Conservation (phyloP, 306 rosid genomes). For the Quercus ilex region DNA sequence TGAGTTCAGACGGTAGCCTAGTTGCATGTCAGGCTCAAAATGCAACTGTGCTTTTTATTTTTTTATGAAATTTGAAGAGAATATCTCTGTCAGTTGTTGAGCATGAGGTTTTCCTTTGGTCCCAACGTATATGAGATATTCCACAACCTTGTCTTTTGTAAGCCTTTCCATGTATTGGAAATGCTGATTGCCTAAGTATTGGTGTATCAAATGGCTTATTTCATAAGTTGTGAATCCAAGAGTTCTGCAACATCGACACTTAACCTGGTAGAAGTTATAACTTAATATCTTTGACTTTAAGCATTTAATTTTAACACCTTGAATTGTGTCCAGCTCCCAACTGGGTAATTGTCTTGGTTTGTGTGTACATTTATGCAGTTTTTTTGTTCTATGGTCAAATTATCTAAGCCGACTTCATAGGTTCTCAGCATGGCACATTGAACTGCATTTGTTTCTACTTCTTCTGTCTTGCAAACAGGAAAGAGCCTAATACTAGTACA, state of each 20-base stretch:
- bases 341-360: too few relatives aligned
- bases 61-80: neutral
- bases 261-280: too few relatives aligned
- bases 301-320: too few relatives aligned
- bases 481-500: too few relatives aligned
- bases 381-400: too few relatives aligned
- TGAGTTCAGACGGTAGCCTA: neutral
- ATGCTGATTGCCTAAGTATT: neutral
- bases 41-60: neutral
- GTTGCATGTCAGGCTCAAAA: too few relatives aligned
- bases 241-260: neutral
- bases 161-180: neutral
- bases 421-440: too few relatives aligned
- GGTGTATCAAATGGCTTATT: neutral
- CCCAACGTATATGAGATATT: neutral
- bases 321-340: neutral
- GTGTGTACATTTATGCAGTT: too few relatives aligned
- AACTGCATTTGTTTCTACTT: too few relatives aligned
- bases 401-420: too few relatives aligned
- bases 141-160: neutral
- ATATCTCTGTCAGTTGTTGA: too few relatives aligned
- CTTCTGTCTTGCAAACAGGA: too few relatives aligned
- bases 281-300: neutral
- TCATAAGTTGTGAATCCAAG: neutral
- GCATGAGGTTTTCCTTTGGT: neutral